Evolutionary conservation across 257 asterid genomes (phyloP), one percentile per base, ranked within the genome.

Genomic region (Fraxinus cuspidata): DNA sequence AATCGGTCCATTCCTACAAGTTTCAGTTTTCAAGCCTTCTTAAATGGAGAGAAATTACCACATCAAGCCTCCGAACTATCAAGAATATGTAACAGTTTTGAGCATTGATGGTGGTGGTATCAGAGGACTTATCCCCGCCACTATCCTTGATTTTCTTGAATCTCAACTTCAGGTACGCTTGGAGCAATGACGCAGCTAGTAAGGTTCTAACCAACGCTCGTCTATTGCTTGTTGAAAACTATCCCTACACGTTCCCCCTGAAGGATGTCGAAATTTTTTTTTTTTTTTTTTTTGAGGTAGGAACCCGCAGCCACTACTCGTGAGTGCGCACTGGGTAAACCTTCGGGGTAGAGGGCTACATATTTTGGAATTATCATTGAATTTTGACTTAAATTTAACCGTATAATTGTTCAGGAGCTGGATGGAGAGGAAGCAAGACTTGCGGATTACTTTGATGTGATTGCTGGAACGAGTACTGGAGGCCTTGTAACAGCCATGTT

Each of bases 21-120:
- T 56, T 58, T 21, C 15, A 58, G 28, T 13, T 58, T 58, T 29
- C 66, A 58, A 58, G 66, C 66, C 66, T 21, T 58, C 5, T 8
- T 19, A 69, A 69, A 82, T 82, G 88, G 84, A 75, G 65, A 44
- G 18, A 18, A 6, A 15, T 21, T 64, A 76, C 0, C 32, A 69
- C 34, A 74, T 82, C 38, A 77, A 83, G 81, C 87, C 86, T 1
- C 90, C 87, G n/a, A 37, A 64, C 10, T 72, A 51, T 42, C 79
- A 84, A 3, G 70, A 86, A 1, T 65, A 23, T 69, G 67, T 90
- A 76, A 91, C 94, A 9, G 81, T 89, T 10, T 89, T 91, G 19
- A 91, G 94, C 87, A 88, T 91, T n/a, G 96, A 91, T 47, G 94
- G 94, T 7, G 94, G 96, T 60, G 94, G 94, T 21, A 72, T 90